Evolutionary conservation across 495 filamentous ascomycete species (phyloP).

Genomic region (Penicillium bialowiezense): DNA sequence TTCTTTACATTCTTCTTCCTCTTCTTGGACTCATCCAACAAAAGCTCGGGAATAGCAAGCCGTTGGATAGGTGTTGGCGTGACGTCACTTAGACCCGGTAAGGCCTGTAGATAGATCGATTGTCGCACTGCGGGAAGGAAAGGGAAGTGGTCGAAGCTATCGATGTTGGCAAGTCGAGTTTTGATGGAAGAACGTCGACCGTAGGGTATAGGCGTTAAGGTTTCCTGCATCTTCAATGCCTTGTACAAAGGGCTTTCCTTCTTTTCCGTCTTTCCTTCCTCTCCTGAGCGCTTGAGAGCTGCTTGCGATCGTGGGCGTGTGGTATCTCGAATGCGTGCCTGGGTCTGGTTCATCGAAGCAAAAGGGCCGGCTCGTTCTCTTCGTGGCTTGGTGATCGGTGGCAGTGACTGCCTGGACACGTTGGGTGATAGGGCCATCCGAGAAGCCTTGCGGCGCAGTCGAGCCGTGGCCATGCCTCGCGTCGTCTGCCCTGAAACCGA

Average conservation of each 20-base stretch:
- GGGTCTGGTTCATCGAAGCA: slow-evolving; percentile 73
- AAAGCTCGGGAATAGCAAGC: slow-evolving; percentile 77
- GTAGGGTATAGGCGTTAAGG: slow-evolving; percentile 72
- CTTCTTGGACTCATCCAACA: slow-evolving; percentile 43
- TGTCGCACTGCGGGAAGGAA: slow-evolving; percentile 71
- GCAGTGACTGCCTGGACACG: slow-evolving; percentile 54
- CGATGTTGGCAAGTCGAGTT: slow-evolving; percentile 60
- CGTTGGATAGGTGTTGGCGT: slow-evolving; percentile 84
- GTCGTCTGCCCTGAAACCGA: slow-evolving; percentile 32
- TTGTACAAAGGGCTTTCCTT: slow-evolving; percentile 59
- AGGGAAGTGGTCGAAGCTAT: slow-evolving; percentile 76
- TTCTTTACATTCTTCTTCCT: slow-evolving; percentile 26
- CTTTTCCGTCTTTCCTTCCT: slow-evolving; percentile 32
- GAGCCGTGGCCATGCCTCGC: slow-evolving; percentile 39
- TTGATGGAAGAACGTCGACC: slow-evolving; percentile 67
- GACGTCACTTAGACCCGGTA: slow-evolving; percentile 67
- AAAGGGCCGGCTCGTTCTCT: slow-evolving; percentile 60
- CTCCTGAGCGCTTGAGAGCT: slow-evolving; percentile 37
- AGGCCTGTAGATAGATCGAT: slow-evolving; percentile 65
- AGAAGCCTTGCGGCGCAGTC: slow-evolving; percentile 51
- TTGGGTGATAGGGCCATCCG: slow-evolving; percentile 78
- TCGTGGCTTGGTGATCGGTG: slow-evolving; percentile 43
- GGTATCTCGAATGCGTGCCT: slow-evolving; percentile 52
- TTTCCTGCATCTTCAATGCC: slow-evolving; percentile 91
- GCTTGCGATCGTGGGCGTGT: slow-evolving; percentile 38